Evolutionary conservation across 768 basidiomycete species (phyloP), one percentile per base, ranked within the genome.

Genomic region (Boletus reticuloceps): DNA sequence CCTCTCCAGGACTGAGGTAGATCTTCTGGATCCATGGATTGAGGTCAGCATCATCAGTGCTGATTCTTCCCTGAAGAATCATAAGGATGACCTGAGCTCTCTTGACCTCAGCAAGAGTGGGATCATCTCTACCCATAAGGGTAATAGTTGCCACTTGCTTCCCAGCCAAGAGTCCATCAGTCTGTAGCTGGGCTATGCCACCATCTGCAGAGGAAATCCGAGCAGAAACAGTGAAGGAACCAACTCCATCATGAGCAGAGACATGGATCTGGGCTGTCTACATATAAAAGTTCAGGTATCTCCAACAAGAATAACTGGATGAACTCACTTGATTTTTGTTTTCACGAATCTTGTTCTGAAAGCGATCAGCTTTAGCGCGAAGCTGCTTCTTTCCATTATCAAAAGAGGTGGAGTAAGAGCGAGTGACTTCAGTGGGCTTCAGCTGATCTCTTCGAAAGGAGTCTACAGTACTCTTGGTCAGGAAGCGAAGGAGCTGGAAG

Each of bases 41-140:
- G 22, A 73, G 56, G 37, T 64, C 63, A 58, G 55, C 11, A 36
- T 64, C 67, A 58, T 61, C 60, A 47, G 70, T 27, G 32, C 59
- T 54, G 9, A 64, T 51, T 6, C 31, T 45, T 6, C 74, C 74
- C 50, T 79, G 78, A 16, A 79, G 64, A 29, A 68, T 58, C 44
- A 60, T 53, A 2, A 78, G 66, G 10, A 78, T 57, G 14, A 66
- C 41, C 11, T 60, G 47, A 5, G 62, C 56, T 25, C 71, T 77
- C 44, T 77, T 73, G 5, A 69, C 68, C 56, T 89, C 86, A 27
- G 89, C 86, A 20, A 61, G 65, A 5, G 88, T 90, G 1, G 79
- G 81, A 38, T 72, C 77, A 39, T 80, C 84, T 34, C 75, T 77
- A 0, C 85, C 86, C 58, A 76, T 73, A 10, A 85, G 75, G 22